Base-by-base conservation (phyloP, 2,329 filamentous ascomycete genomes). In the Orbilia quercus region DNA sequence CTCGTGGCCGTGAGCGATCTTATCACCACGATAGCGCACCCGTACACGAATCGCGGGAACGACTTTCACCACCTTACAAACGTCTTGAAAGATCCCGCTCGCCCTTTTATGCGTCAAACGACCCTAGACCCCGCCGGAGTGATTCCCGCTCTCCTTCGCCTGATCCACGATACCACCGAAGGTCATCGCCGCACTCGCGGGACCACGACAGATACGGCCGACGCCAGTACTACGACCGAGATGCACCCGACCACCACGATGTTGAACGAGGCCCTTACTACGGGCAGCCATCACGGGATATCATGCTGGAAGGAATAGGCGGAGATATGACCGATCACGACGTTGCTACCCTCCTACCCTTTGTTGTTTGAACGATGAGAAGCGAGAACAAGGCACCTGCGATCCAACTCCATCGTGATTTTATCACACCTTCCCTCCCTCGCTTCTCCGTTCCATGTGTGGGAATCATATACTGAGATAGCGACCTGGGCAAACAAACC, bases 281-380 rank as follows among this genome's bases (percentile, higher is more conserved):
- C 11, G 76, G 76, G 7, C 74, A 75, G 36, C 75, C 75, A 34
- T 76, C 75, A 28, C 76, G 77, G 55, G 77, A 78, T 76, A 81
- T 87, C 57, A 85, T 87, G 59, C 80, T 87, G 45, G 85, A 87
- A 77, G 84, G 85, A 60, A 76, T 87, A 63, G 84, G 84, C 31
- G 78, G 80, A 66, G 82, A 82, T 63, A 80, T 85, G 70, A 83
- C 83, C 69, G 81, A 84, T 79, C 81, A 82, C 78, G 84, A 86
- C 80, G 85, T 86, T 82, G 80, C 84, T 80, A 80, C 77, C 80
- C 78, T 81, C 80, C 77, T 77, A 79, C 79, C 75, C 78, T 72
- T 79, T 76, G 77, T 70, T 80, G 79, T 80, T 79, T 80, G 77
- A 77, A 77, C 74, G 75, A 77, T 72, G 67, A 76, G 75, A 75